Conservation (phyloP, 2,329 filamentous ascomycete species). For the Orbilia ellipsospora region DNA sequence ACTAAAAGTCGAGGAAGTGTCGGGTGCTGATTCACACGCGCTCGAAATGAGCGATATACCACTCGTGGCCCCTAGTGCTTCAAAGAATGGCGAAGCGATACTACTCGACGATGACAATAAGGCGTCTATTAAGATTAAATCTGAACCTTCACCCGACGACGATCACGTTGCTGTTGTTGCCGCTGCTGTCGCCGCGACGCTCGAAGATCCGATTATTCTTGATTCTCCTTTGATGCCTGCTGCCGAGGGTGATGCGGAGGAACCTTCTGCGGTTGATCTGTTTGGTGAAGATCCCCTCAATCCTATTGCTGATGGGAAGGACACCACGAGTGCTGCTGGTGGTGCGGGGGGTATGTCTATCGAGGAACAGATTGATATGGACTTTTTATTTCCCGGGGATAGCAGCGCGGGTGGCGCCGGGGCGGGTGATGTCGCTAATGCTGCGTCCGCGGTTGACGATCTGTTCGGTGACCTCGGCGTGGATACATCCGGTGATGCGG, state of each 20-base stretch:
- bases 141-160: not conserved
- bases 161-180: conserved; percentile 1
- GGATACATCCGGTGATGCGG: conserved; percentile 15
- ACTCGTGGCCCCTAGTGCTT: conserved; percentile 36
- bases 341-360: conserved; percentile 27
- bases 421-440: conserved; percentile 3
- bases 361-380: conserved; percentile 52
- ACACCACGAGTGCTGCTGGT: not conserved
- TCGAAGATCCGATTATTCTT: conserved; percentile 43
- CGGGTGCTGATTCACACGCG: conserved; percentile 10
- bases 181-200: conserved; percentile 28
- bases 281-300: conserved; percentile 48
- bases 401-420: not conserved
- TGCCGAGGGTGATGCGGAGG: conserved; percentile 15
- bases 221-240: conserved; percentile 41
- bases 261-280: conserved; percentile 34
- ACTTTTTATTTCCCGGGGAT: conserved; percentile 40
- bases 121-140: conserved; percentile 11
- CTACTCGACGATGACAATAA: not conserved
- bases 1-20: conserved; percentile 20
- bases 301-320: conserved; percentile 20
- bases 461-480: conserved; percentile 38
- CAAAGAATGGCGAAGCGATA: conserved; percentile 2
- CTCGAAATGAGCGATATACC: conserved; percentile 46
- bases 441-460: conserved; percentile 24